Conservation (phyloP, 1,284 basidiomycete genomes). For the Ceratobasidium papillatum region DNA sequence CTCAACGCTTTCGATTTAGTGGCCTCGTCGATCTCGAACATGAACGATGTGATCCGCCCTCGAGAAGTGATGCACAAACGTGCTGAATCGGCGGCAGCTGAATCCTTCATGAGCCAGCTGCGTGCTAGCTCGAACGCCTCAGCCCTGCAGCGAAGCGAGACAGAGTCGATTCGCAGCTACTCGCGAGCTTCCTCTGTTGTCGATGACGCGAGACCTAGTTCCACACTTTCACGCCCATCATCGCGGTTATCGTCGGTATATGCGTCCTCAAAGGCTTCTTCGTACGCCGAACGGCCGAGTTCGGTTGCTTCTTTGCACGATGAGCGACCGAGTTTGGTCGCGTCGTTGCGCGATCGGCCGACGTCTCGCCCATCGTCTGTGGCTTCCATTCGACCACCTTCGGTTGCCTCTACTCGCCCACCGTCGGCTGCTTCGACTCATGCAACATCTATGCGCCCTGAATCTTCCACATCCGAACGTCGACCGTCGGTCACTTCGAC, state of each 20-base stretch:
- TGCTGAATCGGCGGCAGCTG: conserved; percentile 2
- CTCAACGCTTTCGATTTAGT: not conserved
- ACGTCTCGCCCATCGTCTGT: conserved; percentile 9
- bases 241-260: conserved; percentile 27
- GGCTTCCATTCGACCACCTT: conserved; percentile 10
- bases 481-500: not conserved
- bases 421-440: conserved; percentile 9
- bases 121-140: not conserved
- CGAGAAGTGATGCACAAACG: not conserved
- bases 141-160: not conserved
- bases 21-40: not conserved
- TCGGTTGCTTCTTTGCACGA: conserved; percentile 23
- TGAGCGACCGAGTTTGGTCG: not conserved
- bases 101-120: not conserved
- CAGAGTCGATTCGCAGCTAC: conserved; percentile 1
- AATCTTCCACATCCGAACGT: not conserved
- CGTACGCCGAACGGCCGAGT: conserved; percentile 10
- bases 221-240: conserved; percentile 5
- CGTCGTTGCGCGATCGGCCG: not conserved
- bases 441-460: conserved; percentile 13
- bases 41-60: not conserved
- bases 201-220: conserved; percentile 3
- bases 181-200: conserved; percentile 20
- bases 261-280: not conserved
- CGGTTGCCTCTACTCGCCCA: conserved; percentile 18